phyloP scores from a whole-genome alignment of 345 rosid genomes.

The Xanthoceras sorbifolium region DNA sequence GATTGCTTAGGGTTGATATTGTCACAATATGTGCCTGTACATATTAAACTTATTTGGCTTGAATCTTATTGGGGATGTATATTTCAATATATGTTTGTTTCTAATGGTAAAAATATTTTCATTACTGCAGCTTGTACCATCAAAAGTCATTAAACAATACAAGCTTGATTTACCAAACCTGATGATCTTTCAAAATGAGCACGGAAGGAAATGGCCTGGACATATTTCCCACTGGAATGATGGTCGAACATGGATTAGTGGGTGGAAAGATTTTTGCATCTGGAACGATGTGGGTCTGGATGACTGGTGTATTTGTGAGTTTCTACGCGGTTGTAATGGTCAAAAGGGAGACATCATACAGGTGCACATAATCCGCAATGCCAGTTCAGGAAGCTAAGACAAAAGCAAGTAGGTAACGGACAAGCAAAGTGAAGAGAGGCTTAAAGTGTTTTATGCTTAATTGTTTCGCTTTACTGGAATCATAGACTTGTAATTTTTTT shows the following conservation, averaged over 20 bases:
- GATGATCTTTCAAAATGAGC: slow-evolving; percentile 11
- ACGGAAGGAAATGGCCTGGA: slow-evolving; percentile 8
- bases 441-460: too few relatives aligned
- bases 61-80: not conserved
- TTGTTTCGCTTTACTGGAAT: too few relatives aligned
- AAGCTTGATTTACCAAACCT: slow-evolving; percentile 3
- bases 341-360: not conserved
- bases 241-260: slow-evolving; percentile 8
- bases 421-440: too few relatives aligned
- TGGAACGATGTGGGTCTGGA: not conserved
- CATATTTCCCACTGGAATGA: slow-evolving; percentile 13
- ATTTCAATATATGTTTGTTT: not conserved
- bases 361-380: slow-evolving; percentile 8
- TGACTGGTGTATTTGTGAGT: slow-evolving; percentile 16
- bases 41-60: not conserved
- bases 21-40: too few relatives aligned
- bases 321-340: not conserved
- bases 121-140: slow-evolving; percentile 9
- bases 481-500: too few relatives aligned
- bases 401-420: not conserved
- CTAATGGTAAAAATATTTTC: not conserved
- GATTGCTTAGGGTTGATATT: too few relatives aligned
- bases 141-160: not conserved
- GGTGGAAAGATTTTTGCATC: slow-evolving; percentile 13
- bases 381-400: not conserved